phyloP scores from a whole-genome alignment of 2,329 filamentous ascomycete species.

The Pestalotiopsis sp. region DNA sequence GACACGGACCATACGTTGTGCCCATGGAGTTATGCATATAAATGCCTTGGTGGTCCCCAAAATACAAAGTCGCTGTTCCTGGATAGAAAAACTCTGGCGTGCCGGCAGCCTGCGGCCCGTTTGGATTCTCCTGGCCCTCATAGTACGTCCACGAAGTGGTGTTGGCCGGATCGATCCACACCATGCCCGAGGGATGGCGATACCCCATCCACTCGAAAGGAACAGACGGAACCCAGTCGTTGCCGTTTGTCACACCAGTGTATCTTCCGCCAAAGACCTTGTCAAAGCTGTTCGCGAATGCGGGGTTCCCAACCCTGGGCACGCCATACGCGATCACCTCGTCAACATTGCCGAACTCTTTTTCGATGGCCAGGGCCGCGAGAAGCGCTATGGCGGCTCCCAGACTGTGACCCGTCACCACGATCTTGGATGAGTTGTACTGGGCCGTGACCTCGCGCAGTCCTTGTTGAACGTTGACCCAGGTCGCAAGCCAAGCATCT shows the following conservation, averaged over 20 bases:
- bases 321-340: not conserved
- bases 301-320: not conserved
- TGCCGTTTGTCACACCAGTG: not conserved
- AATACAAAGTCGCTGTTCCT: not conserved
- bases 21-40: conserved; percentile 2
- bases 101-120: not conserved
- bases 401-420: not conserved
- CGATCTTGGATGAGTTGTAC: not conserved
- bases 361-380: not conserved
- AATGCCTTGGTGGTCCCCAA: not conserved
- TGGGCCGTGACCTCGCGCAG: not conserved
- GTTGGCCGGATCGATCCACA: not conserved
- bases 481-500: not conserved
- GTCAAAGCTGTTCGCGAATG: not conserved
- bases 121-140: not conserved
- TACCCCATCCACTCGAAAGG: not conserved
- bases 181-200: not conserved
- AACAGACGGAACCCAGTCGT: not conserved
- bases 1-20: not conserved
- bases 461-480: not conserved
- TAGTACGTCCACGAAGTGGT: not conserved
- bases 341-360: not conserved
- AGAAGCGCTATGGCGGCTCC: not conserved
- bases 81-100: not conserved
- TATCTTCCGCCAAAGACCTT: not conserved